phyloP scores from a whole-genome alignment of 768 basidiomycete species.

The Agrocybe praecox region DNA sequence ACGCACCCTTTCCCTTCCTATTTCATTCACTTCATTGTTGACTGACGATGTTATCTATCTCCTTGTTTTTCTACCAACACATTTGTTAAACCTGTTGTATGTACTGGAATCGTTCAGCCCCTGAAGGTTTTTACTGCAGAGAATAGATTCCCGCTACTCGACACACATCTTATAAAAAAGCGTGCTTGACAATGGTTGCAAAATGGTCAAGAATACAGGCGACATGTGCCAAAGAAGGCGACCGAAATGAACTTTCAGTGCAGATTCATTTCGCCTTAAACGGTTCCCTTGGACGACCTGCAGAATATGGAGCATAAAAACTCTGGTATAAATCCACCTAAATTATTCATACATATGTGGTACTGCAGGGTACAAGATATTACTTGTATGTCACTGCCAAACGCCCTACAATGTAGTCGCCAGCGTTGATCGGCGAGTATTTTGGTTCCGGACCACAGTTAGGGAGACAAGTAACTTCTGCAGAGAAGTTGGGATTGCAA shows the following conservation, averaged over 20 bases:
- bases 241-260: no score
- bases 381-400: slow-evolving; percentile 60
- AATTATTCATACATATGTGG: background rate
- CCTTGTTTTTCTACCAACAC: background rate
- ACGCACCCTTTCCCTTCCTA: background rate
- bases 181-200: no score
- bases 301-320: no score
- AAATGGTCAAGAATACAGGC: no score
- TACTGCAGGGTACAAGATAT: slow-evolving; percentile 7
- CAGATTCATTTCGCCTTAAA: no score
- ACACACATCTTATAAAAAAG: no score
- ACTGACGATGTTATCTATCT: slow-evolving; percentile 2
- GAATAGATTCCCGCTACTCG: no score
- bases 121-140: no score
- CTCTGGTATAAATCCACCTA: background rate
- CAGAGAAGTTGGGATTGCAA: slow-evolving; percentile 77
- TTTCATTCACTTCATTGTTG: background rate
- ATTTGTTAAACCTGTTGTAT: background rate
- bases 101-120: background rate
- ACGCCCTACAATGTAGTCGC: slow-evolving; percentile 76
- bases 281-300: no score
- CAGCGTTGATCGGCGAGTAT: slow-evolving; percentile 73
- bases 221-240: no score
- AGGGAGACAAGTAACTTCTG: slow-evolving; percentile 72
- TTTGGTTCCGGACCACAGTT: slow-evolving; percentile 60